A percentile compares a stretch with the other conserved stretches of the same genome.
phyloP scores from a whole-genome alignment of 495 filamentous ascomycete species.

The Saxophila tyrrhenica region DNA sequence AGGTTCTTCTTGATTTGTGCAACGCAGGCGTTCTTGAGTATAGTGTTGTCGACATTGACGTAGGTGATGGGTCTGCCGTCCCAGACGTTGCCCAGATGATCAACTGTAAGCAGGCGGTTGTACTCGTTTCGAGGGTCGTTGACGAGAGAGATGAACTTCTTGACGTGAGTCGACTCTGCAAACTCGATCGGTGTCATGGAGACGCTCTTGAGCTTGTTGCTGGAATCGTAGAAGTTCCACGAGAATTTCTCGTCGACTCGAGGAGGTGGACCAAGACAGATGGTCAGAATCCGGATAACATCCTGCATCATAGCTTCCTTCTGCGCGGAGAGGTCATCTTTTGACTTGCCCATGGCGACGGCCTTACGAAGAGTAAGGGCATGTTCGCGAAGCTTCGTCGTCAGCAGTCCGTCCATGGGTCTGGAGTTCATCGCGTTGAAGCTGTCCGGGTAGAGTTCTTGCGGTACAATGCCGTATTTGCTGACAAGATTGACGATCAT shows the following conservation, averaged over 20 bases:
- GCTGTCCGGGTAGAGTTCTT: slow-evolving; percentile 65
- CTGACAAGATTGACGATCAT: slow-evolving; percentile 78
- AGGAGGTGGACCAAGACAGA: slow-evolving; percentile 70
- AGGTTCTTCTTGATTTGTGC: slow-evolving; percentile 62
- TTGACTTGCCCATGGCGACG: slow-evolving; percentile 16
- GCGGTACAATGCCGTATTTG: slow-evolving; percentile 71
- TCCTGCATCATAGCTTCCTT: slow-evolving; percentile 68
- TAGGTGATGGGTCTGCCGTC: slow-evolving; percentile 62
- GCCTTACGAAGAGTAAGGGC: slow-evolving; percentile 53
- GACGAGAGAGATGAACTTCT: slow-evolving; percentile 62
- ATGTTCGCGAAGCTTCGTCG: slow-evolving; percentile 77
- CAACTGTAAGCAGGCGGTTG: slow-evolving; percentile 57
- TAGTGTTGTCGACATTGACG: slow-evolving; percentile 65
- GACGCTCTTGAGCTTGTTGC: slow-evolving; percentile 47
- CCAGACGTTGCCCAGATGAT: slow-evolving; percentile 66
- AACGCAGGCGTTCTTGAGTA: slow-evolving; percentile 60
- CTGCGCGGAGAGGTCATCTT: slow-evolving; percentile 32
- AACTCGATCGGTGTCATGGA: slow-evolving; percentile 46
- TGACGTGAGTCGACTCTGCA: slow-evolving; percentile 43
- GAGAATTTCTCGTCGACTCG: slow-evolving; percentile 52
- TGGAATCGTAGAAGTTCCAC: slow-evolving; percentile 66
- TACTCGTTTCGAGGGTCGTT: slow-evolving; percentile 73
- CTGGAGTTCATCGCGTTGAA: slow-evolving; percentile 60
- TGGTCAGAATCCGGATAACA: slow-evolving; percentile 63
- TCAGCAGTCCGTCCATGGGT: slow-evolving; percentile 62